Base-by-base conservation (phyloP, 768 basidiomycete genomes). In the Amanita fuliginea region DNA sequence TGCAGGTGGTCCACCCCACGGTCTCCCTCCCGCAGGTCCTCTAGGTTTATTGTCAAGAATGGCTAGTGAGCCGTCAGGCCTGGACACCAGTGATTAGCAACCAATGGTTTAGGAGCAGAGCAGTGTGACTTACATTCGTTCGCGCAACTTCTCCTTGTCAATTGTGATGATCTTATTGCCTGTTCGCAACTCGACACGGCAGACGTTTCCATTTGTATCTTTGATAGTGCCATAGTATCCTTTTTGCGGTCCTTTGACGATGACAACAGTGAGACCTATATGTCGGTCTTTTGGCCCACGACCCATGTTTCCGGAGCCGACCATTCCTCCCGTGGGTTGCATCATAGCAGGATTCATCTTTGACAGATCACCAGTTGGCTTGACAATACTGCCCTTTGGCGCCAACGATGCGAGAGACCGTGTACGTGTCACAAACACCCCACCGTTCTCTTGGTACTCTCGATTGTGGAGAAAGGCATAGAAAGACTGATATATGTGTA, bases 381-480 rank as follows among this genome's bases (percentile, higher is more conserved):
- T 84, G 42, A 83, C 62, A 35, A 84, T 64, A 55, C 77, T 83
- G 46, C 86, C 82, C 58, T 93, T 93, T 1, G 94, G 92, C 0
- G 93, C 90, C 18, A 91, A 67, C 9, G 93, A 94, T 1, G 77
- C 79, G 39, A 97, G 71, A 1, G 83, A 79, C 36, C 88, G 82
- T 11, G 89, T 80, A 33, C 92, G 83, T 0, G 91, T 87, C 45
- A 99, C 91, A 60, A 94, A 99, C 22, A 98, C 83, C 51, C 96
- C 96, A 18, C 89, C 85, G 57, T 98, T 93, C 64, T 97, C 93
- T 16, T 74, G 59, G 46, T 90, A 74, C 45, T 97, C 93, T 11
- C 94, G 84, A 59, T 94, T 95, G 67, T 94, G 86, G 41, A 98
- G 67, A 74, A 97, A 99, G 3, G 89, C 92, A 57, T 82, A 95